Percentiles rank a stretch among this genome's conserved stretches.
These are phyloP conservation scores for Cicer bijugum DNA, from an alignment of 306 rosid species.

Conservation along the genomic window DNA sequence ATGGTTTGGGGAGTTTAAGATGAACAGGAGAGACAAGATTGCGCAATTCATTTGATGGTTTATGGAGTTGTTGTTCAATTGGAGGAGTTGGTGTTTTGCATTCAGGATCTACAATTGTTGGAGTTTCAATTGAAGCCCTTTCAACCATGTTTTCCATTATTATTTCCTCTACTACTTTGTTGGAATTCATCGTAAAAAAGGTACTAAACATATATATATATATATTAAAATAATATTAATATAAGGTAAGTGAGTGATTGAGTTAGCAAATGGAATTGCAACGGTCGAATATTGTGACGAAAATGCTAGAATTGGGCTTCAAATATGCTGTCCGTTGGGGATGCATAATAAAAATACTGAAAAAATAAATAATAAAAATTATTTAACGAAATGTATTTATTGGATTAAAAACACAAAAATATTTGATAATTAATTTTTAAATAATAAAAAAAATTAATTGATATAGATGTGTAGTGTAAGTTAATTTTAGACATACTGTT, in stretches of 20 bases:
- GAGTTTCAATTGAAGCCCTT: slow-evolving; percentile 48
- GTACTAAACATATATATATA: too few relatives aligned
- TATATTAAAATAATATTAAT: background rate
- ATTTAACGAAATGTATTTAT: too few relatives aligned
- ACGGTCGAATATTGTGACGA: background rate
- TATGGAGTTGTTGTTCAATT: slow-evolving; percentile 35
- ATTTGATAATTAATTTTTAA: too few relatives aligned
- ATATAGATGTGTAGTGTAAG: too few relatives aligned
- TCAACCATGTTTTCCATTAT: slow-evolving; percentile 52
- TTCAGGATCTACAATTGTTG: slow-evolving; percentile 32
- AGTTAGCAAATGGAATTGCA: background rate
- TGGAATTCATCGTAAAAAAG: too few relatives aligned
- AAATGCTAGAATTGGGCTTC: background rate
- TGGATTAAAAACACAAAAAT: too few relatives aligned
- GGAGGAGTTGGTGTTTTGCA: slow-evolving; percentile 54
- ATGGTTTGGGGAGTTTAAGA: slow-evolving; percentile 79
- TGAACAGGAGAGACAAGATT: slow-evolving; percentile 67
- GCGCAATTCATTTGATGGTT: slow-evolving; percentile 54
- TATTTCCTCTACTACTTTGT: too few relatives aligned
- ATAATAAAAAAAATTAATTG: too few relatives aligned
- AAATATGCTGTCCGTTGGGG: slow-evolving; percentile 6
- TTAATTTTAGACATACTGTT: too few relatives aligned
- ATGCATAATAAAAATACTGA: background rate
- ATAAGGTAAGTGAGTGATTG: background rate
- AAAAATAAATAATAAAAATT: too few relatives aligned